Evolutionary conservation across 805 yeast species (phyloP).

Genomic region (Brettanomyces naardenensis): DNA sequence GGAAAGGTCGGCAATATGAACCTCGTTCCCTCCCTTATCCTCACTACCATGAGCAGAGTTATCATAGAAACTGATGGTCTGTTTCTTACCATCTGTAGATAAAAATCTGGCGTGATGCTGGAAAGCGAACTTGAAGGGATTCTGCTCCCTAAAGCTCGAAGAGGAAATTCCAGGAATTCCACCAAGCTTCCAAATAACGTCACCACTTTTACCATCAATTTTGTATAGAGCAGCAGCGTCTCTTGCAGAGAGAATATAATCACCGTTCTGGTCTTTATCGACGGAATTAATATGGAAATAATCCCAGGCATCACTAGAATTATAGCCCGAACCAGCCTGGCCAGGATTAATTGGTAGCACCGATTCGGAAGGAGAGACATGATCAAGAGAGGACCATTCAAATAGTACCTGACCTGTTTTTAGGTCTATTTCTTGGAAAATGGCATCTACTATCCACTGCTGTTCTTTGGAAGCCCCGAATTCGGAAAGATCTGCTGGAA

Average conservation of each 20-base stretch:
- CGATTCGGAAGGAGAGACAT: conserved; percentile 27
- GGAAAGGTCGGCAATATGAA: conserved; percentile 19
- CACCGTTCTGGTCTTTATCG: conserved; percentile 28
- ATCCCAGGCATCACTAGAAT: conserved; percentile 31
- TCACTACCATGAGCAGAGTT: conserved; percentile 32
- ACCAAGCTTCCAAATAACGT: conserved; percentile 28
- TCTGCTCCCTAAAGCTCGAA: conserved; percentile 12
- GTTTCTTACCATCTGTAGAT: conserved; percentile 18
- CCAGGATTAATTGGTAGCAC: conserved; percentile 25
- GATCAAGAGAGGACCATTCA: conserved; percentile 29
- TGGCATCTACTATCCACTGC: conserved; percentile 30
- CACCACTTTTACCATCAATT: conserved; percentile 28
- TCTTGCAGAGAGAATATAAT: conserved; percentile 29
- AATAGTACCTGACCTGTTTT: conserved; percentile 29
- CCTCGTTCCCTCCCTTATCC: conserved; percentile 21
- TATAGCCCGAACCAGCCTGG: conserved; percentile 28
- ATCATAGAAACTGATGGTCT: conserved; percentile 29
- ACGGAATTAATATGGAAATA: conserved; percentile 33
- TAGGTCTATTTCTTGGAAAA: conserved; percentile 29
- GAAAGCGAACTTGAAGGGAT: conserved; percentile 23
- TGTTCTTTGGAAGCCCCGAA: conserved; percentile 22
- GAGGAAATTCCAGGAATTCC: conserved; percentile 16
- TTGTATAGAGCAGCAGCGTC: conserved; percentile 29
- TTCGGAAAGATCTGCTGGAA: conserved; percentile 22
- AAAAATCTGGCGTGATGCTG: conserved; percentile 31